Evolutionary conservation across 1,284 basidiomycete species (phyloP), one percentile per base, ranked within the genome.

Genomic region (Microbotryum scabiosae): DNA sequence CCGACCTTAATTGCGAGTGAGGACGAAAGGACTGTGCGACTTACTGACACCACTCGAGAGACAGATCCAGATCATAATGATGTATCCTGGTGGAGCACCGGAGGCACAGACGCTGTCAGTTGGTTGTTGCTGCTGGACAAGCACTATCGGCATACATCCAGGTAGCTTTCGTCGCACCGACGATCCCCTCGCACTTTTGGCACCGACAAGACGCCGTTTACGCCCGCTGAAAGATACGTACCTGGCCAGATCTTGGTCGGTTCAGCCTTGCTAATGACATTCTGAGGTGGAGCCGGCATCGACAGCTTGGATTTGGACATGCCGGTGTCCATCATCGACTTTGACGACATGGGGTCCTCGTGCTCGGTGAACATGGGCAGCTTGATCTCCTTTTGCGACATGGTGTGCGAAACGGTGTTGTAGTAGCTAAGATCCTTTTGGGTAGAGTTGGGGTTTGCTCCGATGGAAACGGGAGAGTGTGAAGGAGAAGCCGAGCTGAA

Each of bases 31-130:
- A 64, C 52, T 47, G 62, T 65, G 49, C 46, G 56, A 51, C 62
- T 65, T 54, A 62, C 62, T 54, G 59, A 65, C 8, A 62, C 54
- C 32, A 65, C 62, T 56, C 58, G 32, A 16, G 9, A 72, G 61
- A 2, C 67, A 60, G 57, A 72, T 72, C 71, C 71, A 72, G 51
- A 70, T 59, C 60, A 59, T 64, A 61, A 72, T 72, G 54, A 71
- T 66, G 51, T 65, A 63, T 10, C 67, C 67, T 68, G 32, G 12
- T 10, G 2, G 32, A 30, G 14, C 7, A 36, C n/a, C 41, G 5
- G 36, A 23, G 3, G 32, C 26, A n/a, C 20, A 41, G 43, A 57
- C 16, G 36, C 36, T 41, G 36, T 41, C 36, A 41, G 36, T 41
- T 41, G 16, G 12, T 1, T 18, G 36, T 41, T 41, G 36, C 36